These are phyloP conservation scores for Pittosporum tobira DNA, from an alignment of 129 eudicot species.

Conservation along the genomic window DNA sequence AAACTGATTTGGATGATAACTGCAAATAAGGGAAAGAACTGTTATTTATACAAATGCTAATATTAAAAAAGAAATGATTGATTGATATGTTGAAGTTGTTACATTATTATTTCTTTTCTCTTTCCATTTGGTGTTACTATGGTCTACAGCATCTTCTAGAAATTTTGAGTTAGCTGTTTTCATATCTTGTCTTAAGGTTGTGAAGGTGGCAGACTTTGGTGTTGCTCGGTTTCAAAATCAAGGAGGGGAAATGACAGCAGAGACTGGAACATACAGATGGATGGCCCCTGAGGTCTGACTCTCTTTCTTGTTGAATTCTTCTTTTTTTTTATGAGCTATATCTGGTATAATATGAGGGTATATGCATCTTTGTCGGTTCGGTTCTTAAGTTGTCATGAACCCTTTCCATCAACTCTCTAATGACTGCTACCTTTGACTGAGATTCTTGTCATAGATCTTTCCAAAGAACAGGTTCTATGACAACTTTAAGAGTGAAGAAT, in stretches of 20 bases:
- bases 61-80: not conserved
- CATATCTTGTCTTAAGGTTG: conserved; percentile 41
- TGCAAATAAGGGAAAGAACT: too few relatives aligned
- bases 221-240: conserved; percentile 84
- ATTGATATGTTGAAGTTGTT: not conserved
- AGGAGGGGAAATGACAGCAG: conserved; percentile 97
- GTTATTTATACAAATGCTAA: not conserved
- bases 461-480: not conserved
- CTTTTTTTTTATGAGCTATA: not conserved
- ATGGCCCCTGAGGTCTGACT: conserved; percentile 95
- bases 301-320: conserved; percentile 4
- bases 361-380: not conserved
- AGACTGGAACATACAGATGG: conserved; percentile 99
- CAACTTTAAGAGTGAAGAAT: too few relatives aligned
- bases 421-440: not conserved
- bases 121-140: not conserved
- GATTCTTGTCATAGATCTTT: not conserved
- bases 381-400: not conserved
- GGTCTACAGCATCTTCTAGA: not conserved
- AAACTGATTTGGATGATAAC: not conserved
- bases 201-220: conserved; percentile 98
- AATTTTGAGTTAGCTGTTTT: conserved; percentile 3
- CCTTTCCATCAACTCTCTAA: not conserved
- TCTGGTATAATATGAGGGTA: not conserved
- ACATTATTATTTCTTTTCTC: not conserved